Percentiles rank a stretch among this genome's conserved stretches.
Conservation (phyloP, 345 rosid species). For the Rhodamnia argentea region DNA sequence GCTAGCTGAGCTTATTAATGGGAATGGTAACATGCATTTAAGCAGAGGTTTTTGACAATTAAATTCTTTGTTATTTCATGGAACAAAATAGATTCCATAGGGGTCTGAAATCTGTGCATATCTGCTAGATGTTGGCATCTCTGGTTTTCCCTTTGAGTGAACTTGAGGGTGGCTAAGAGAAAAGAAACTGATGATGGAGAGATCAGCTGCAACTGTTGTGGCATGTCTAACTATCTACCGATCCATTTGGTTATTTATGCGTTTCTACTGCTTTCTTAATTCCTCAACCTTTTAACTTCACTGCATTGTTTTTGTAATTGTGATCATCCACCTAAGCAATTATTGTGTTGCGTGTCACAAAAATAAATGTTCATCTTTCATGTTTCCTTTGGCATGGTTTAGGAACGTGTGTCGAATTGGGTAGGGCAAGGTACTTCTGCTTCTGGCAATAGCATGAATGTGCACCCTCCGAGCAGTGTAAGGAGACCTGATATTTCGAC, state of each 20-base stretch:
- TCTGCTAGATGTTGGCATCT: background rate
- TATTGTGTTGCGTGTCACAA: background rate
- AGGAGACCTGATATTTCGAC: constrained; percentile 26
- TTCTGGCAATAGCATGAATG: constrained; percentile 19
- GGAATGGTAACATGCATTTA: background rate
- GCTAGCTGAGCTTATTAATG: background rate
- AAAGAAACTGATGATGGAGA: background rate
- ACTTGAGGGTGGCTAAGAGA: background rate
- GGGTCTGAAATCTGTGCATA: background rate
- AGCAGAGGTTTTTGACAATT: background rate
- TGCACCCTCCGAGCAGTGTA: constrained; percentile 22
- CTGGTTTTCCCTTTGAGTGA: background rate
- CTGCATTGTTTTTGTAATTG: background rate
- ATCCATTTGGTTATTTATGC: background rate
- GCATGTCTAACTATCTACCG: background rate
- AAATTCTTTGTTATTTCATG: background rate
- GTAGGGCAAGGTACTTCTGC: constrained; percentile 27
- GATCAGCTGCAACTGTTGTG: background rate
- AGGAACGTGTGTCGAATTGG: constrained; percentile 43
- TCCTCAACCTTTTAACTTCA: background rate
- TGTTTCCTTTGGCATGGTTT: constrained; percentile 1
- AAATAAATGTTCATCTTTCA: background rate
- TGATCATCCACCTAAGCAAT: background rate
- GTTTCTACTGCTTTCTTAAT: background rate
- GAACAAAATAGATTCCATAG: background rate